Conservation (phyloP, 2,329 filamentous ascomycete species). For the Verticillium zaregamsianum region DNA sequence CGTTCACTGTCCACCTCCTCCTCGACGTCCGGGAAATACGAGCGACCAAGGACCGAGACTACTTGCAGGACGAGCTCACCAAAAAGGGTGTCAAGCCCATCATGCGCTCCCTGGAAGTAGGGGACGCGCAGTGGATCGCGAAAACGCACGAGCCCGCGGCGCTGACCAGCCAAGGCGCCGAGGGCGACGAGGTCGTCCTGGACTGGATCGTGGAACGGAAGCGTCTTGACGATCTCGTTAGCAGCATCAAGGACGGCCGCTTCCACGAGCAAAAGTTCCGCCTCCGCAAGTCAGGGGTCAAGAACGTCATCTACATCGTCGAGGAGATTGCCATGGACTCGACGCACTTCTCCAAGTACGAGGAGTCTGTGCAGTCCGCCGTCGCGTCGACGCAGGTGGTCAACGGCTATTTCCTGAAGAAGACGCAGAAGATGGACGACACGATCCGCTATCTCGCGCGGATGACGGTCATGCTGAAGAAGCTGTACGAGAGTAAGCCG, state of each 20-base stretch:
- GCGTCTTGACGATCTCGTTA: slow-evolving; percentile 72
- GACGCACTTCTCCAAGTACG: slow-evolving; percentile 50
- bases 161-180: slow-evolving; percentile 51
- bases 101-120: slow-evolving; percentile 66
- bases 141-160: slow-evolving; percentile 59
- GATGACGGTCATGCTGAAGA: slow-evolving; percentile 66
- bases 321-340: slow-evolving; percentile 65
- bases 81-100: slow-evolving; percentile 63
- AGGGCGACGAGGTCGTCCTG: slow-evolving; percentile 67
- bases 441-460: slow-evolving; percentile 70
- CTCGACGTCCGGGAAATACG: slow-evolving; percentile 73
- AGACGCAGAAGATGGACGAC: slow-evolving; percentile 71
- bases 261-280: slow-evolving; percentile 85
- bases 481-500: slow-evolving; percentile 55
- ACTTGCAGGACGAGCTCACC: slow-evolving; percentile 67
- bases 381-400: slow-evolving; percentile 76
- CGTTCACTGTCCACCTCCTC: slow-evolving; percentile 68
- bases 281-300: slow-evolving; percentile 66
- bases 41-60: slow-evolving; percentile 68
- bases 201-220: slow-evolving; percentile 83
- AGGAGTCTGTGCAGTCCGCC: slow-evolving; percentile 66
- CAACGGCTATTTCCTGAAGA: slow-evolving; percentile 75
- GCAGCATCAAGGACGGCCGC: slow-evolving; percentile 76
- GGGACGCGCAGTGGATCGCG: slow-evolving; percentile 77
- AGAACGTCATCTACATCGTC: slow-evolving; percentile 73